A percentile compares a stretch with the other conserved stretches of the same genome.
Evolutionary conservation across 371 early-diverging fungal species (phyloP).

Genomic region (Circinella minor): DNA sequence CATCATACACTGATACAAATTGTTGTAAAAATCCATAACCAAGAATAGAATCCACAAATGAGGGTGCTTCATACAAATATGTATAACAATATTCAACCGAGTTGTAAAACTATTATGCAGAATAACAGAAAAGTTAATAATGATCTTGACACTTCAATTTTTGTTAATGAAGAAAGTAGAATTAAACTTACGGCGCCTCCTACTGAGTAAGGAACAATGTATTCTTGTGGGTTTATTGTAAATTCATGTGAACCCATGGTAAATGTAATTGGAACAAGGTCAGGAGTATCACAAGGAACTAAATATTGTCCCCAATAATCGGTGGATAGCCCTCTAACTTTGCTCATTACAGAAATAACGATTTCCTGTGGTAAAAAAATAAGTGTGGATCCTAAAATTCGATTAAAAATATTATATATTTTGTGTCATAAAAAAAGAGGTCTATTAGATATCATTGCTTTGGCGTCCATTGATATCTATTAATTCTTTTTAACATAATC

Average conservation of each 20-base stretch:
- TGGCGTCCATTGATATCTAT: too few relatives aligned
- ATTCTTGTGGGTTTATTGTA: conserved; percentile 32
- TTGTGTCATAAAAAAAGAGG: too few relatives aligned
- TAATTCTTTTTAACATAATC: not conserved
- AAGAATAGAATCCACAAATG: conserved; percentile 40
- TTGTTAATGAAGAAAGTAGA: too few relatives aligned
- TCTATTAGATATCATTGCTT: too few relatives aligned
- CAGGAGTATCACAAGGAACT: conserved; percentile 34
- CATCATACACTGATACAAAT: conserved; percentile 48
- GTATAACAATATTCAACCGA: conserved; percentile 34
- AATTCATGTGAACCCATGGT: conserved; percentile 26
- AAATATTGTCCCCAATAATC: conserved; percentile 36
- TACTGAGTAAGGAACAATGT: conserved; percentile 27
- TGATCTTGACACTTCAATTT: too few relatives aligned
- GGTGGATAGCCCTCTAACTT: conserved; percentile 18
- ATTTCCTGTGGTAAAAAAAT: conserved; percentile 36
- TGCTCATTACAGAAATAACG: conserved; percentile 21
- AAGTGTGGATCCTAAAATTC: conserved; percentile 37
- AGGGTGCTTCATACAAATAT: conserved; percentile 43
- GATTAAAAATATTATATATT: too few relatives aligned
- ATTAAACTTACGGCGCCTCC: conserved; percentile 31
- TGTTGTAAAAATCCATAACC: conserved; percentile 53
- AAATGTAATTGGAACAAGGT: conserved; percentile 31
- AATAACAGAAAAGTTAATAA: too few relatives aligned
- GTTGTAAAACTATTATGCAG: conserved; percentile 3